Conservation (phyloP, 108 stramenopile genomes). For the Aurantiochytrium sp. region DNA sequence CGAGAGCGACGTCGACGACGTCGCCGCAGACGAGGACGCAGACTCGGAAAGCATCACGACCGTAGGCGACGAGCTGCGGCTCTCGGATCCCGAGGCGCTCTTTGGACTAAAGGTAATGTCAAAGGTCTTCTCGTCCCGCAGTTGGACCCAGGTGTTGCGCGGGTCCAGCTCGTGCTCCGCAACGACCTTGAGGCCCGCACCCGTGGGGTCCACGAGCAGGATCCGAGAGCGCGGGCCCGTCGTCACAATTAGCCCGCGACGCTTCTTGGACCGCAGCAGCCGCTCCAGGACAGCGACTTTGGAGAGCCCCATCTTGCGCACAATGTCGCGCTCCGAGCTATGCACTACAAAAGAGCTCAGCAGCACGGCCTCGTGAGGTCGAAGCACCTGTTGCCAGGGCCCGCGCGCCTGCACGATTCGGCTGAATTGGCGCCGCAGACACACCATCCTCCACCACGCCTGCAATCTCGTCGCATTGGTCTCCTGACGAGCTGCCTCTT, state of each 20-base stretch:
- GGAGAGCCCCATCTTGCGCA: neutral
- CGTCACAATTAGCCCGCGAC: neutral
- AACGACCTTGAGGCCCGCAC: neutral
- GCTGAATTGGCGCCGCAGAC: neutral
- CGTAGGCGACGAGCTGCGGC: no score
- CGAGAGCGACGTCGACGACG: no score
- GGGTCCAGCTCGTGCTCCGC: neutral
- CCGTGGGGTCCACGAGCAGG: neutral
- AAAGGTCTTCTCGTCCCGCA: neutral
- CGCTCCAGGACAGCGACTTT: neutral
- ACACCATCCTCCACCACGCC: neutral
- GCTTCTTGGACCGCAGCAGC: neutral
- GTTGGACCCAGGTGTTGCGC: neutral
- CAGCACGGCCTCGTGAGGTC: neutral
- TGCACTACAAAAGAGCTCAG: slow-evolving; percentile 13
- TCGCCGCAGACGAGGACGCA: no score
- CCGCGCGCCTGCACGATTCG: neutral
- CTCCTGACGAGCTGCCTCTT: neutral
- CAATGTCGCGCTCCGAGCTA: neutral
- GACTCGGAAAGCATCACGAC: no score
- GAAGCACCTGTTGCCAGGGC: neutral
- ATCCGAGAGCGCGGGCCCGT: neutral
- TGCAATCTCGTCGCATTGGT: neutral
- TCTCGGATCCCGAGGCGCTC: neutral
- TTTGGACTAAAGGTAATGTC: neutral